Percentiles rank a stretch among this genome's conserved stretches.
Evolutionary conservation across 345 rosid genomes (phyloP).

Genomic region (Populus deltoides): DNA sequence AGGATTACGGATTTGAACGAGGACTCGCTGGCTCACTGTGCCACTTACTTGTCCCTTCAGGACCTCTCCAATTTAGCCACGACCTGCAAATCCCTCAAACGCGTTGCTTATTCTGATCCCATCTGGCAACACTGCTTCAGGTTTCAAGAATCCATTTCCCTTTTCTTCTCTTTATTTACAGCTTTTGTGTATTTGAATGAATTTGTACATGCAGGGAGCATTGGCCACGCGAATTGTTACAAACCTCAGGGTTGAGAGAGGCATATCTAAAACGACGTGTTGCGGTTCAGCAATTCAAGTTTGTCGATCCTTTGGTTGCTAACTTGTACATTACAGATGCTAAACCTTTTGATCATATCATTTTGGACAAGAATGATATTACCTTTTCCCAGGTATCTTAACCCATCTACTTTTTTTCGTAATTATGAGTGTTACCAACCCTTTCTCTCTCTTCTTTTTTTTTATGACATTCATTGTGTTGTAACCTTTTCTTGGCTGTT

Average conservation of each 20-base stretch:
- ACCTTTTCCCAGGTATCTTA: conserved; percentile 45
- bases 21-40: conserved; percentile 54
- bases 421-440: too few relatives aligned
- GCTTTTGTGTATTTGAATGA: not conserved
- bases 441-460: not conserved
- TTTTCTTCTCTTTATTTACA: not conserved
- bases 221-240: conserved; percentile 42
- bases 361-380: conserved; percentile 38
- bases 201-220: conserved; percentile 30
- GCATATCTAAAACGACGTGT: conserved; percentile 45
- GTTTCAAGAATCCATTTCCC: conserved; percentile 10
- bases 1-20: conserved; percentile 42
- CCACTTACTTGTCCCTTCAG: conserved; percentile 35
- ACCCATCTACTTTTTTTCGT: not conserved
- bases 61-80: conserved; percentile 51
- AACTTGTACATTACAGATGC: conserved; percentile 17
- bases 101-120: conserved; percentile 47
- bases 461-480: not conserved
- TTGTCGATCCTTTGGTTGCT: conserved; percentile 42
- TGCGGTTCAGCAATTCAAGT: conserved; percentile 49
- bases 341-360: conserved; percentile 31
- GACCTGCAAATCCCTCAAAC: conserved; percentile 46
- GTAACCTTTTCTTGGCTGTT: not conserved
- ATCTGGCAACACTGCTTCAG: conserved; percentile 51
- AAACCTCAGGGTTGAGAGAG: conserved; percentile 35